A percentile compares a stretch with the other conserved stretches of the same genome.
Evolutionary conservation across 805 yeast genomes (phyloP).

Genomic region (Spathaspora sp.): DNA sequence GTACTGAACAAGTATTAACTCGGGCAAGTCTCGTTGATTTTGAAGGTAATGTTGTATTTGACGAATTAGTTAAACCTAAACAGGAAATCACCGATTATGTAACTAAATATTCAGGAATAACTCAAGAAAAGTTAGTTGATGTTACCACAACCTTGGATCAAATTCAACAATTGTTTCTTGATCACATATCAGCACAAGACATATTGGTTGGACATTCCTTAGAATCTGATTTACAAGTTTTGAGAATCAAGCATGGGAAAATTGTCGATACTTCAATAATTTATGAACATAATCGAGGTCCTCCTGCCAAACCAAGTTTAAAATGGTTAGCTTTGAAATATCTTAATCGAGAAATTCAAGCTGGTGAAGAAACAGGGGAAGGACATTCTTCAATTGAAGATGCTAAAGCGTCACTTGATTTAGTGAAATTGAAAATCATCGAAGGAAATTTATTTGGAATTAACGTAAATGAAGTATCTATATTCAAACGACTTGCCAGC

Average conservation of each 20-base stretch:
- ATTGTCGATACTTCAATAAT: slow-evolving; percentile 79
- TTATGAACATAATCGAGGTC: slow-evolving; percentile 79
- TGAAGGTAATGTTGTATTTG: slow-evolving; percentile 57
- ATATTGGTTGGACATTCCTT: slow-evolving; percentile 85
- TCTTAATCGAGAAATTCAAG: slow-evolving; percentile 61
- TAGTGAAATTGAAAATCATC: slow-evolving; percentile 63
- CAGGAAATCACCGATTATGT: slow-evolving; percentile 74
- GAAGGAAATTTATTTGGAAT: slow-evolving; percentile 67
- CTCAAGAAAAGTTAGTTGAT: slow-evolving; percentile 57
- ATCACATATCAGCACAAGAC: slow-evolving; percentile 52
- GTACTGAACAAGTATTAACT: slow-evolving; percentile 62
- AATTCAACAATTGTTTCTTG: slow-evolving; percentile 55
- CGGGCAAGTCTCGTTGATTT: slow-evolving; percentile 73
- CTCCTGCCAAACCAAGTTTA: slow-evolving; percentile 75
- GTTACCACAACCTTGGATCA: slow-evolving; percentile 67
- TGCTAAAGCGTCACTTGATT: slow-evolving; percentile 72
- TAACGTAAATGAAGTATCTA: slow-evolving; percentile 21
- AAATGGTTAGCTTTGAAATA: slow-evolving; percentile 61
- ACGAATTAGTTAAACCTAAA: slow-evolving; percentile 74
- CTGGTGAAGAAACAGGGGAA: slow-evolving; percentile 49
- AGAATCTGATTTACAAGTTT: slow-evolving; percentile 73
- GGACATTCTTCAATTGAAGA: slow-evolving; percentile 87
- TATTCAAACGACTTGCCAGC: slow-evolving; percentile 18
- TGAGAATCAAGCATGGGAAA: slow-evolving; percentile 66
- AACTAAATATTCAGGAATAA: slow-evolving; percentile 84